Evolutionary conservation across 768 basidiomycete species (phyloP), one percentile per base, ranked within the genome.

Genomic region (Tricholoma bakamatsutake): DNA sequence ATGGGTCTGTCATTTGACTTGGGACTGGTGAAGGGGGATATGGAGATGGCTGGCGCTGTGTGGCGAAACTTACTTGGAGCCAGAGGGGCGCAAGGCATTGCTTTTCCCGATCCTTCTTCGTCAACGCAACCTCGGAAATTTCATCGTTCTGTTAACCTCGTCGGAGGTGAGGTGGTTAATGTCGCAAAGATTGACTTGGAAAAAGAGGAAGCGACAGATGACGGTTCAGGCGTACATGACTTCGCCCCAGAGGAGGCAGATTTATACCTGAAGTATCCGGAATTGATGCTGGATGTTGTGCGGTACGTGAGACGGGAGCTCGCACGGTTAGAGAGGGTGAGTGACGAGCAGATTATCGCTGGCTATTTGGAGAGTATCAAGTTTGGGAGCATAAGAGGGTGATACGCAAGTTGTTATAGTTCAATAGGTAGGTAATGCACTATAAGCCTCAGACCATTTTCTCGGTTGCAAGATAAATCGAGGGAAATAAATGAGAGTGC

Each of bases 21-120:
- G 12, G 88, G 82, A 1, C 77, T 95, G 31, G 79, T 86, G 4
- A 78, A 76, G 46, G 83, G 85, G 21, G 95, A 98, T 67, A 76
- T 81, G 57, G 90, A 94, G 59, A 76, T 98, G 70, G 92, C 95
- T 0, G 87, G 76, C 12, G 89, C 91, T 1, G 72, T 97, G 0
- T 98, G 96, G 96, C 77, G 96, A 49, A 97, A 98, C 68, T 64
- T 97, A 35, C 84, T 97, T 39, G 93, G 89, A 7, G 90, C 83
- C 1, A 80, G 92, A 11, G 94, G 93, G 5, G 89, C 89, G 8
- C 76, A 79, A 56, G 89, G 88, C 2, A 85, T 91, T 52, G 75
- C 73, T 1, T 76, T 76, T 54, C 71, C 74, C 4, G 62, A 69
- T 24, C 35, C 66, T 11, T 28, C 55, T 17, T 50, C 58, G 6